phyloP scores from a whole-genome alignment of 768 basidiomycete genomes.

The Psilocybe tampanensis region DNA sequence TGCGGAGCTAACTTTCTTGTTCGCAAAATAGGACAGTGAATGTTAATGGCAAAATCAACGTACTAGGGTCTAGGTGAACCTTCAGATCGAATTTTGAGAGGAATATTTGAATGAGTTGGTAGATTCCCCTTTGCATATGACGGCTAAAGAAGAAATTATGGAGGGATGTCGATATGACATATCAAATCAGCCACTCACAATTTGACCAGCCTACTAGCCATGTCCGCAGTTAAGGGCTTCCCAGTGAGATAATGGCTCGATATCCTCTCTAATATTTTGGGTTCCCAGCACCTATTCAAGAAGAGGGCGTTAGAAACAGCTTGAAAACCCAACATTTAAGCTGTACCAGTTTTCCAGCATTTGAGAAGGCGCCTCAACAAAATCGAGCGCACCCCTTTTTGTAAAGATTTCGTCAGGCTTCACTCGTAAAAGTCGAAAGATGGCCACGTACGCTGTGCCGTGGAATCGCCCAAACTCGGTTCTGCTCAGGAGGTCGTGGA shows the following conservation, averaged over 20 bases:
- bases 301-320: background rate
- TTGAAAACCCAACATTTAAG: background rate
- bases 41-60: background rate
- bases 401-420: background rate
- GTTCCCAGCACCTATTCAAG: slow-evolving; percentile 68
- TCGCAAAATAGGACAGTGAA: too few relatives aligned
- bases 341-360: slow-evolving; percentile 82
- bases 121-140: slow-evolving; percentile 81
- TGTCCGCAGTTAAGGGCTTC: slow-evolving; percentile 65
- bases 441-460: slow-evolving; percentile 60
- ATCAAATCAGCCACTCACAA: slow-evolving; percentile 43
- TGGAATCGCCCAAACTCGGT: slow-evolving; percentile 81
- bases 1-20: slow-evolving; percentile 40
- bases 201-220: slow-evolving; percentile 80
- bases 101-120: slow-evolving; percentile 83
- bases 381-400: slow-evolving; percentile 68
- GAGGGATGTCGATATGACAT: background rate
- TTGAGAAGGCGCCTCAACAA: slow-evolving; percentile 89
- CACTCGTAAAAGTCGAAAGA: background rate
- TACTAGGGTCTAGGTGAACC: slow-evolving; percentile 69
- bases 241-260: slow-evolving; percentile 83
- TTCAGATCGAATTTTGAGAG: slow-evolving; percentile 80
- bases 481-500: slow-evolving; percentile 68
- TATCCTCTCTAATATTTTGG: slow-evolving; percentile 72
- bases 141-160: slow-evolving; percentile 41